These are phyloP conservation scores for Tripterygium wilfordii DNA, from an alignment of 177 flowering plant species.

Conservation along the genomic window DNA sequence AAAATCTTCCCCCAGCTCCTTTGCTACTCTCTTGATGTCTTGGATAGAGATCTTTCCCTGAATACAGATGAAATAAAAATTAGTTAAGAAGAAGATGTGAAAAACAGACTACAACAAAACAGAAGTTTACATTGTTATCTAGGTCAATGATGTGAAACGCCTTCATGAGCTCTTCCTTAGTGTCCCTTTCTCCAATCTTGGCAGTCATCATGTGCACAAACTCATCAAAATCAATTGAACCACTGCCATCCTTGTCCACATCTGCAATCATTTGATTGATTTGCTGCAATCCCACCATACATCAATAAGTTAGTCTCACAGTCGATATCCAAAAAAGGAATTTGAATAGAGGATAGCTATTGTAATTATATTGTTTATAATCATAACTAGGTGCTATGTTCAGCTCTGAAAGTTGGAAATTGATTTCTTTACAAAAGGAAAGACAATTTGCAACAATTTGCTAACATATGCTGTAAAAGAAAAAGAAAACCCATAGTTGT, in stretches of 20 bases:
- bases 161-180: constrained; percentile 89
- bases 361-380: too few species aligned
- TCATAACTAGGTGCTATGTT: too few species aligned
- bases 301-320: constrained; percentile 2
- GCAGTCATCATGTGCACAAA: constrained; percentile 97
- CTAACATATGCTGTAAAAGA: too few species aligned
- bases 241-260: constrained; percentile 99
- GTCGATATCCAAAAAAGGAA: too few species aligned
- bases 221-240: constrained; percentile 95
- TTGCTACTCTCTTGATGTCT: constrained; percentile 65
- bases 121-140: constrained; percentile 64
- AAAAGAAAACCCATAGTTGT: too few species aligned
- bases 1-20: constrained; percentile 73
- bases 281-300: constrained; percentile 51
- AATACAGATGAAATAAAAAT: constrained; percentile 7
- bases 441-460: too few species aligned
- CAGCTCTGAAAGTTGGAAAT: too few species aligned
- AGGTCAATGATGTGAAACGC: constrained; percentile 84
- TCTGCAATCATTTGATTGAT: constrained; percentile 94
- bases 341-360: too few species aligned
- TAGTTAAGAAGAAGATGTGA: constrained; percentile 4
- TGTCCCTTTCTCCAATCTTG: constrained; percentile 93
- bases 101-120: background rate
- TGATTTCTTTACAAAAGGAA: too few species aligned
- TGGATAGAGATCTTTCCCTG: constrained; percentile 82